Evolutionary conservation across 176 grass and related monocot genomes (phyloP).

Genomic region (Triticum timopheevii): DNA sequence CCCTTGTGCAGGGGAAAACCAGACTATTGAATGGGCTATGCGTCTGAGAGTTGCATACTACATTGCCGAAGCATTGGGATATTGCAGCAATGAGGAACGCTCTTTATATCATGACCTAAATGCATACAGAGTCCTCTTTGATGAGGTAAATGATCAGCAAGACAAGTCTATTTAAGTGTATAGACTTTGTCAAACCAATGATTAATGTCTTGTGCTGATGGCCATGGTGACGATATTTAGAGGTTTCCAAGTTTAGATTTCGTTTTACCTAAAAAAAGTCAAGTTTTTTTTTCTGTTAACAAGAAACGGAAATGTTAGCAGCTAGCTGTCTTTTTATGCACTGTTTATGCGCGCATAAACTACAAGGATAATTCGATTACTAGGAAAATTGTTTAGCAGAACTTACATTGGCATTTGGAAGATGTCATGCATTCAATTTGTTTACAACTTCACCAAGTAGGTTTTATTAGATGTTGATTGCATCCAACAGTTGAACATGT

Average conservation of each 20-base stretch:
- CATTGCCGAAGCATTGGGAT: conserved; percentile 91
- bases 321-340: not conserved
- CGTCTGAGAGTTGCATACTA: conserved; percentile 81
- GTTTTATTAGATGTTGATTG: not conserved
- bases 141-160: conserved; percentile 59
- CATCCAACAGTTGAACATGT: not conserved
- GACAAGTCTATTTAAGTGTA: not conserved
- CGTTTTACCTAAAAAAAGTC: not conserved
- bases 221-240: not conserved
- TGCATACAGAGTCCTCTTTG: conserved; percentile 96
- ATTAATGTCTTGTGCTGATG: conserved; percentile 6
- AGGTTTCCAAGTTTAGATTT: not conserved
- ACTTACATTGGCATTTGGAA: not conserved
- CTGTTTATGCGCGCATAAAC: not conserved
- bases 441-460: not conserved
- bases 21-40: conserved; percentile 96
- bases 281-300: not conserved
- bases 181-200: not conserved
- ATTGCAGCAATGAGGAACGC: conserved; percentile 64
- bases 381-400: not conserved
- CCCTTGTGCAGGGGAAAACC: conserved; percentile 78
- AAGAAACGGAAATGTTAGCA: not conserved
- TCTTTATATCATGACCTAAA: conserved; percentile 96
- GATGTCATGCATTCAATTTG: not conserved
- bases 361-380: not conserved